Base-by-base conservation (phyloP, 2,329 filamentous ascomycete genomes). In the Neofusicoccum cordaticola region DNA sequence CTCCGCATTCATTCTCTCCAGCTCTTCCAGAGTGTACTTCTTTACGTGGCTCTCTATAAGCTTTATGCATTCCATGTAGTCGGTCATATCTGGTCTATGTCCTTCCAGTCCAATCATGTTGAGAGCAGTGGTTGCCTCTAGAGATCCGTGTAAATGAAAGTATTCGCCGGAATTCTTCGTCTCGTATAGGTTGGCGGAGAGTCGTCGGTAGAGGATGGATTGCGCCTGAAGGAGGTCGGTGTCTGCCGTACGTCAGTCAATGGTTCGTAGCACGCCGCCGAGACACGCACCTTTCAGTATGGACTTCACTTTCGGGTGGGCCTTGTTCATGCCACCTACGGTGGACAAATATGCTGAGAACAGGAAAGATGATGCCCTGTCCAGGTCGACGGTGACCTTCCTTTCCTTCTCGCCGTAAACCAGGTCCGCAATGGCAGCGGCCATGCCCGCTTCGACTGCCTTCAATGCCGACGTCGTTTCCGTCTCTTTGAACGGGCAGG, bases 91-190 rank as follows among this genome's bases (percentile, higher is more conserved):
- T 1, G 88, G 85, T 5, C 85, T 79, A 63, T 86, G 82, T 0
- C 87, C 80, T 57, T 87, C 84, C 4, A 92, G 77, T 0, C 88
- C 89, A 68, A 92, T 84, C 88, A 91, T 91, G 50, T 84, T 81
- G 34, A 92, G 77, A 0, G 88, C 90, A 7, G 84, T 88, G 9
- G 85, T 87, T 3, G 90, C 89, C 69, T 92, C 89, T 0, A 92
- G 77, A 0, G 89, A 92, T 50, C 90, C 89, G 72, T 92, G 90
- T 31, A 92, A 89, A 71, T 92, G 90, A 71, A 90, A 92, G 71
- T 86, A 92, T 71, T 88, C 82, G n/a, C 84, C 85, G 1, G 81
- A 77, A n/a, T 81, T 83, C 72, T 86, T 88, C 8, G 89, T 91
- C 70, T 84, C 82, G 76, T 91, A 92, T 1, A 92, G 77, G 66